A percentile compares a stretch with the other conserved stretches of the same genome.
These are phyloP conservation scores for Schizonepeta tenuifolia DNA, from an alignment of 257 asterid genomes.

Conservation along the genomic window DNA sequence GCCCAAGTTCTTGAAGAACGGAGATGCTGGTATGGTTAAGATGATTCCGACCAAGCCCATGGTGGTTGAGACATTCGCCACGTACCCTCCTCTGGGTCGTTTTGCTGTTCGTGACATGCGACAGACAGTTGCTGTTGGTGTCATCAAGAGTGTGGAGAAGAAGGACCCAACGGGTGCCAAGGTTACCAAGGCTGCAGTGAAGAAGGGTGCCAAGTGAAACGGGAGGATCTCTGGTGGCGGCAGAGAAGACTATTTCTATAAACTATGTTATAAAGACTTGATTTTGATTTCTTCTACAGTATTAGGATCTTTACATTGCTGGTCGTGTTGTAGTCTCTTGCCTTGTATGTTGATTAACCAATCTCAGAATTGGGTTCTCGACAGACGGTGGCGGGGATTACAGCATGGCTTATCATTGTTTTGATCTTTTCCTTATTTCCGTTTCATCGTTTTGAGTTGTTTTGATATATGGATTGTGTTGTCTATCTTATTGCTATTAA, in stretches of 20 bases:
- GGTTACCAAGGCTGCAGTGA: slow-evolving; percentile 58
- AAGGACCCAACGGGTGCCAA: slow-evolving; percentile 33
- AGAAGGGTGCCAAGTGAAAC: slow-evolving; percentile 76
- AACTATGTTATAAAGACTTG: neutral
- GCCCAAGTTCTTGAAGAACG: slow-evolving; percentile 77
- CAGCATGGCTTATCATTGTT: neutral
- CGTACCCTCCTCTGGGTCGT: slow-evolving; percentile 72
- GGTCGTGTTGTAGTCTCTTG: slow-evolving; percentile 19
- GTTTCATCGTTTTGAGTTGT: neutral
- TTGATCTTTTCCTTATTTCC: neutral
- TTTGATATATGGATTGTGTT: neutral
- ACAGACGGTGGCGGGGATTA: slow-evolving; percentile 44
- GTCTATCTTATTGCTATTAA: neutral
- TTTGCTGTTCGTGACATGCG: slow-evolving; percentile 77
- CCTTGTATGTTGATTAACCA: slow-evolving; percentile 29
- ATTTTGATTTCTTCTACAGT: neutral
- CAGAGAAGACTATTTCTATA: neutral
- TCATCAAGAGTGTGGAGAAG: slow-evolving; percentile 44
- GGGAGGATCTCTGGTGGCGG: neutral
- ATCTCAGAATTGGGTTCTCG: slow-evolving; percentile 49
- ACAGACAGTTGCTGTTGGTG: slow-evolving; percentile 28
- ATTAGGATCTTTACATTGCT: neutral
- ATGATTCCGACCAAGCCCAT: slow-evolving; percentile 84
- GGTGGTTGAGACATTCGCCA: slow-evolving; percentile 69
- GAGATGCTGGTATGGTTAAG: slow-evolving; percentile 78